Evolutionary conservation across 768 basidiomycete species (phyloP).

Genomic region (Tulasnella sp.): DNA sequence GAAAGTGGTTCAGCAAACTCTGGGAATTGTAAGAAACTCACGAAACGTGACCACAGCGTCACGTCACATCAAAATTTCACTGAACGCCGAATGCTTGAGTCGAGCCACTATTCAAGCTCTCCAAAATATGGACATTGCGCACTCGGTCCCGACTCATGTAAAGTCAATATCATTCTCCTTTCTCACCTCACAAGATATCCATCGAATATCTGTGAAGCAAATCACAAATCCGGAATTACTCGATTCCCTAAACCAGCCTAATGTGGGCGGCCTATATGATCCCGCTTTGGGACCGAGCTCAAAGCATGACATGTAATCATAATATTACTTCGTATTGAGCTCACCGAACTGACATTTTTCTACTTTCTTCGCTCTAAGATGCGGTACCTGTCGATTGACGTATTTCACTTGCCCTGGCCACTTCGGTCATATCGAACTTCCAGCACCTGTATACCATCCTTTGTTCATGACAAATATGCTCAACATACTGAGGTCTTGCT

Average conservation of each 20-base stretch:
- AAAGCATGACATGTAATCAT: slow-evolving; percentile 78
- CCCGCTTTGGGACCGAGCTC: slow-evolving; percentile 86
- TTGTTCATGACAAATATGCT: slow-evolving; percentile 89
- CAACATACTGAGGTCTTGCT: slow-evolving; percentile 72
- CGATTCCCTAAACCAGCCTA: slow-evolving; percentile 88
- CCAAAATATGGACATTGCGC: slow-evolving; percentile 69
- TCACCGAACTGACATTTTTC: too few relatives aligned
- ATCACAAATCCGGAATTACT: slow-evolving; percentile 85
- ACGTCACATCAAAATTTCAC: too few relatives aligned
- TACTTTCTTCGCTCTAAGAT: slow-evolving; percentile 52
- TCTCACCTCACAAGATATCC: slow-evolving; percentile 74
- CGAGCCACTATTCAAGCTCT: neutral
- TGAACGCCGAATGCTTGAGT: too few relatives aligned
- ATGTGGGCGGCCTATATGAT: slow-evolving; percentile 86
- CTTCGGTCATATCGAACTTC: slow-evolving; percentile 94
- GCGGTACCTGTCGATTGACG: slow-evolving; percentile 81
- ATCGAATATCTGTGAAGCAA: slow-evolving; percentile 94
- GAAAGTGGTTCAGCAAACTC: too few relatives aligned
- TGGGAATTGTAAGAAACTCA: too few relatives aligned
- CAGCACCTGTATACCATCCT: slow-evolving; percentile 90
- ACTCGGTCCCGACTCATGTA: slow-evolving; percentile 76
- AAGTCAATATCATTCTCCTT: slow-evolving; percentile 85
- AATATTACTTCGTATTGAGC: slow-evolving; percentile 1
- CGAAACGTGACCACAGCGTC: too few relatives aligned
- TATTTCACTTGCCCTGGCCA: slow-evolving; percentile 96